A percentile compares a stretch with the other conserved stretches of the same genome.
phyloP scores from a whole-genome alignment of 352 stramenopile species.

The Phytophthora agathidicida region DNA sequence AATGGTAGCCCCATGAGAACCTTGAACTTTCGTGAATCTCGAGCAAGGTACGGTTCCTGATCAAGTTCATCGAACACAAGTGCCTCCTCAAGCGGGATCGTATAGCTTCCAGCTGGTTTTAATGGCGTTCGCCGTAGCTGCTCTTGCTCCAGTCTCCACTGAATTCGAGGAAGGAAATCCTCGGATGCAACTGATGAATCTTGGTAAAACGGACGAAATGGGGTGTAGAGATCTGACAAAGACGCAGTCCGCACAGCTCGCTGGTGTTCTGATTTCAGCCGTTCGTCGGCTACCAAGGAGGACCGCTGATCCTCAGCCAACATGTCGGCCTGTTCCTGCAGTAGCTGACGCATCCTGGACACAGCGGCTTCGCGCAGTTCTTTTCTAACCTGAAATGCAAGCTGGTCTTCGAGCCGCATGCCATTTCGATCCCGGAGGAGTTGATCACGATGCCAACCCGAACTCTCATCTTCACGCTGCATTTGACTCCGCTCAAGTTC shows the following conservation, averaged over 20 bases:
- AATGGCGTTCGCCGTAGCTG: constrained; percentile 26
- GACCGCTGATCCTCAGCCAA: constrained; percentile 56
- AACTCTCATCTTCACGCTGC: constrained; percentile 45
- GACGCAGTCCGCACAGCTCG: constrained; percentile 32
- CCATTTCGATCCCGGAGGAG: constrained; percentile 39
- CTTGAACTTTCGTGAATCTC: constrained; percentile 63
- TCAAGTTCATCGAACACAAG: constrained; percentile 52
- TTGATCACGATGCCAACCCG: constrained; percentile 31
- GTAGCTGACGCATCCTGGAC: constrained; percentile 39
- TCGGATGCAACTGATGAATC: constrained; percentile 45
- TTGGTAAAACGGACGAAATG: constrained; percentile 62
- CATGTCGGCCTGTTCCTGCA: constrained; percentile 58
- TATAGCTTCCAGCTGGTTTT: constrained; percentile 32
- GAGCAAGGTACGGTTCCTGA: constrained; percentile 54
- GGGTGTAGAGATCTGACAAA: constrained; percentile 60
- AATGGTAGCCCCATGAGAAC: constrained; percentile 54
- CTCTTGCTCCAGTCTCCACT: constrained; percentile 39
- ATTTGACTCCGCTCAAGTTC: constrained; percentile 32
- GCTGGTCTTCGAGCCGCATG: constrained; percentile 58
- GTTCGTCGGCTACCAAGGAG: constrained; percentile 29
- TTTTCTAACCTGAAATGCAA: constrained; percentile 29
- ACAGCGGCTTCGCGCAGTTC: constrained; percentile 29
- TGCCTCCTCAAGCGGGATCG: constrained; percentile 44
- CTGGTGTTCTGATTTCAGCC: constrained; percentile 31
- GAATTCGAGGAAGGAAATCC: constrained; percentile 56